Conservation (phyloP, 495 filamentous ascomycete species). For the Penicillium desertorum region DNA sequence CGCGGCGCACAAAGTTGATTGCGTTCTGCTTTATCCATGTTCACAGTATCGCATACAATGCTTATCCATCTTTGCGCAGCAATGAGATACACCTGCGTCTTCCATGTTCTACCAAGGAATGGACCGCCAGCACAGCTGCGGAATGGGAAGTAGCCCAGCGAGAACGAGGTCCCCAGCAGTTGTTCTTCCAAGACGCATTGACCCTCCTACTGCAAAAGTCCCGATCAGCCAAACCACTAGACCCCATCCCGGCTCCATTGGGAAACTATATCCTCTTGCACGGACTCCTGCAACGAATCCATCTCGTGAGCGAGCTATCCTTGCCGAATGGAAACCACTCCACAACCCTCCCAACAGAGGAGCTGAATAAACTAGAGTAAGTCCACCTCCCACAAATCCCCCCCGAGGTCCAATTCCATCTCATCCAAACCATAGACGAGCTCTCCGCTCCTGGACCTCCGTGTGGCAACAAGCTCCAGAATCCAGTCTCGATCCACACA, state of each 20-base stretch:
- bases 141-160: constrained; percentile 39
- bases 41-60: constrained; percentile 42
- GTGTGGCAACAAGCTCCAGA: constrained; percentile 47
- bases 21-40: constrained; percentile 44
- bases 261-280: constrained; percentile 44
- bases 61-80: constrained; percentile 41
- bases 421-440: constrained; percentile 25
- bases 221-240: constrained; percentile 27
- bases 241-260: constrained; percentile 39
- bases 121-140: constrained; percentile 33
- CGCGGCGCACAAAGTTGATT: constrained; percentile 40
- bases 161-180: constrained; percentile 33
- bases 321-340: constrained; percentile 37
- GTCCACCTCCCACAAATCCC: not conserved
- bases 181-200: constrained; percentile 43
- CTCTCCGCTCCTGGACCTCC: constrained; percentile 41
- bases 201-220: constrained; percentile 38
- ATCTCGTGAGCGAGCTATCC: constrained; percentile 42
- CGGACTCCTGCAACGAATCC: constrained; percentile 42
- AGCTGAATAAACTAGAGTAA: constrained; percentile 42
- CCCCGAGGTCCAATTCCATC: not conserved
- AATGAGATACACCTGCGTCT: constrained; percentile 42
- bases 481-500: constrained; percentile 43
- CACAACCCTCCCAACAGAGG: constrained; percentile 36
- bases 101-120: constrained; percentile 41